phyloP scores from a whole-genome alignment of 2,329 filamentous ascomycete species.

The Talaromyces sp. region DNA sequence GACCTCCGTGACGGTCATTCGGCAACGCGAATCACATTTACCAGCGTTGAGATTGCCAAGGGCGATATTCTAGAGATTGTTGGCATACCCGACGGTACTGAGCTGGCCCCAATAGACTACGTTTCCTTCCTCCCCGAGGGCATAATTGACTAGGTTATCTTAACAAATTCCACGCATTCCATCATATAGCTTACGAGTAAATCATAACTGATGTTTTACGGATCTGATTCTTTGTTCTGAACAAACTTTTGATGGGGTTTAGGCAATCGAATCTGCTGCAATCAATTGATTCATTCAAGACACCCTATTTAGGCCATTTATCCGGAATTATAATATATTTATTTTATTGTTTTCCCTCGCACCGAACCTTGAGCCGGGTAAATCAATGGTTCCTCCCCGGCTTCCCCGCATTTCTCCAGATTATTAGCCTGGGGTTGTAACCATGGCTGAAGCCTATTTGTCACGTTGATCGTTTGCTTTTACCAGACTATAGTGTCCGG shows the following conservation, averaged over 20 bases:
- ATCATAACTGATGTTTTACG: neutral
- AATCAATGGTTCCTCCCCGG: neutral
- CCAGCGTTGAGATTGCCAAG: slow-evolving; percentile 42
- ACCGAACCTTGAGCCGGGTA: neutral
- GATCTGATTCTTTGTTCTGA: neutral
- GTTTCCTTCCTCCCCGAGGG: slow-evolving; percentile 57
- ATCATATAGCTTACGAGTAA: neutral
- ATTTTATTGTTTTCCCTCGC: neutral
- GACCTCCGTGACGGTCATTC: slow-evolving; percentile 60
- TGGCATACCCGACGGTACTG: slow-evolving; percentile 54
- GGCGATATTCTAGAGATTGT: slow-evolving; percentile 53
- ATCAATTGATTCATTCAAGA: neutral
- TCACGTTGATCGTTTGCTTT: neutral
- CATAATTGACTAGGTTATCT: slow-evolving; percentile 45
- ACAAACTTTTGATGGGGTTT: neutral
- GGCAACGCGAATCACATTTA: slow-evolving; percentile 58
- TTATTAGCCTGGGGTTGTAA: no score
- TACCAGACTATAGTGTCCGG: neutral
- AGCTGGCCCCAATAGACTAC: slow-evolving; percentile 65
- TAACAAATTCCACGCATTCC: neutral
- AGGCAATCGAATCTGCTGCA: neutral
- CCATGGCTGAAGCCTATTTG: neutral
- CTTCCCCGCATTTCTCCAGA: neutral
- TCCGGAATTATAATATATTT: neutral
- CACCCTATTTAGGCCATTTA: neutral